Evolutionary conservation across 139 green algal species (phyloP).

Genomic region (Tetradesmus lagerheimii): DNA sequence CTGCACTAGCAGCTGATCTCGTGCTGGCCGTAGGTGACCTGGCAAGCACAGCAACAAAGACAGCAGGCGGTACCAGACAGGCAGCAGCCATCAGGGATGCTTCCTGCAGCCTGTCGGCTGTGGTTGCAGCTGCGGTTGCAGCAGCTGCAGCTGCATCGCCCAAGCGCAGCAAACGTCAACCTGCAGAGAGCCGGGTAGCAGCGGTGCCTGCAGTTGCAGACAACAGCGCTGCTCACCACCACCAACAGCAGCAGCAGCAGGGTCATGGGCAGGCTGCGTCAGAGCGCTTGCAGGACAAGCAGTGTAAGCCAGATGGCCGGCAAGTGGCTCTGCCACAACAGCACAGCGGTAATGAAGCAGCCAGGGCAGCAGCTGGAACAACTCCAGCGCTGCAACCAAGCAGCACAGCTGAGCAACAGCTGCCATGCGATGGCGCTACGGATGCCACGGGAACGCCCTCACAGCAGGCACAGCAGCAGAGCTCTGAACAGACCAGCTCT

Average conservation of each 20-base stretch:
- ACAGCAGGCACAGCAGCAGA: neutral
- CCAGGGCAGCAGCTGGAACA: neutral
- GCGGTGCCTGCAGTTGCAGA: neutral
- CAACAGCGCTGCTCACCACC: neutral
- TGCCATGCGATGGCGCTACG: neutral
- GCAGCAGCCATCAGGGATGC: neutral
- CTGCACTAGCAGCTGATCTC: neutral
- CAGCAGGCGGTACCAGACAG: neutral
- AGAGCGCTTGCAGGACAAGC: neutral
- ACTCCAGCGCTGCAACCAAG: too few species aligned
- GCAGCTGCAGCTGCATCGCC: neutral
- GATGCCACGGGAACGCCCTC: neutral
- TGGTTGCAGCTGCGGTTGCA: neutral
- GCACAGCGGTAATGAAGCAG: too few species aligned
- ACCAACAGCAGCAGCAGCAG: neutral
- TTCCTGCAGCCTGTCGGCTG: neutral
- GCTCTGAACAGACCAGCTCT: neutral
- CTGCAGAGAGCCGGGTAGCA: neutral
- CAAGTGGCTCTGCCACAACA: neutral
- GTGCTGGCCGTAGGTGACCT: neutral
- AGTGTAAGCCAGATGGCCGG: neutral
- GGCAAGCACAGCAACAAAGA: neutral
- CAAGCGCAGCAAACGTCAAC: neutral
- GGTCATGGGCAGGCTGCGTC: neutral
- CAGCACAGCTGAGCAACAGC: neutral